A percentile compares a stretch with the other conserved stretches of the same genome.
These are phyloP conservation scores for Phlyctochytrium arcticum DNA, from an alignment of 192 early-diverging fungal genomes.

Conservation along the genomic window DNA sequence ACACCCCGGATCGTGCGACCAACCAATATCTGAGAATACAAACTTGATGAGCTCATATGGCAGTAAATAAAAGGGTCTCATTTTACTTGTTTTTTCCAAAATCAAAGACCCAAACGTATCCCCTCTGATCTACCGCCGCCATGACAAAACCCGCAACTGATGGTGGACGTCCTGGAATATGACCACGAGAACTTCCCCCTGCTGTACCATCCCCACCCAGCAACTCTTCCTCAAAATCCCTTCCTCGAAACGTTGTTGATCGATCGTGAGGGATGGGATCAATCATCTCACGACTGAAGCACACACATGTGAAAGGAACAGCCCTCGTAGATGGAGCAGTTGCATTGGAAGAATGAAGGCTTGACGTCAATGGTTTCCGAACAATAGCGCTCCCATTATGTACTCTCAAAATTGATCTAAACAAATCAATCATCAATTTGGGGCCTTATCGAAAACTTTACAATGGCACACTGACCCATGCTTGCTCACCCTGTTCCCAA, in stretches of 20 bases:
- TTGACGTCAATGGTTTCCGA: background rate
- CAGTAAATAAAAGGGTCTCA: background rate
- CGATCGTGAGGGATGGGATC: background rate
- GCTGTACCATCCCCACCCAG: too few species aligned
- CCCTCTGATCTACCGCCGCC: slow-evolving; percentile 44
- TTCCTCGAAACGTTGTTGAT: slow-evolving; percentile 2
- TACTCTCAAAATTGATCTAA: slow-evolving; percentile 29
- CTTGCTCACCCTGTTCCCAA: slow-evolving; percentile 14
- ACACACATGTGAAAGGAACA: slow-evolving; percentile 29
- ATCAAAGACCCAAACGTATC: slow-evolving; percentile 42
- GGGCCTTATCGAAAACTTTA: background rate
- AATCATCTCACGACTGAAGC: slow-evolving; percentile 22
- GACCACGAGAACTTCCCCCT: too few species aligned
- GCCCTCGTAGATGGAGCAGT: slow-evolving; percentile 7
- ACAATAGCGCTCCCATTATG: slow-evolving; percentile 14
- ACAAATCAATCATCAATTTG: background rate
- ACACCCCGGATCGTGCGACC: slow-evolving; percentile 39
- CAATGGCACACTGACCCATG: background rate
- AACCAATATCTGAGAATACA: slow-evolving; percentile 37
- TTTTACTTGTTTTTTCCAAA: slow-evolving; percentile 44
- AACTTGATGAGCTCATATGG: background rate
- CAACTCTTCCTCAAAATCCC: too few species aligned
- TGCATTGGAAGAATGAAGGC: too few species aligned
- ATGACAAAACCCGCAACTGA: too few species aligned
- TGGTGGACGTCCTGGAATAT: too few species aligned